Evolutionary conservation across 306 rosid genomes (phyloP).

Genomic region (Vigna reflexopilosa): DNA sequence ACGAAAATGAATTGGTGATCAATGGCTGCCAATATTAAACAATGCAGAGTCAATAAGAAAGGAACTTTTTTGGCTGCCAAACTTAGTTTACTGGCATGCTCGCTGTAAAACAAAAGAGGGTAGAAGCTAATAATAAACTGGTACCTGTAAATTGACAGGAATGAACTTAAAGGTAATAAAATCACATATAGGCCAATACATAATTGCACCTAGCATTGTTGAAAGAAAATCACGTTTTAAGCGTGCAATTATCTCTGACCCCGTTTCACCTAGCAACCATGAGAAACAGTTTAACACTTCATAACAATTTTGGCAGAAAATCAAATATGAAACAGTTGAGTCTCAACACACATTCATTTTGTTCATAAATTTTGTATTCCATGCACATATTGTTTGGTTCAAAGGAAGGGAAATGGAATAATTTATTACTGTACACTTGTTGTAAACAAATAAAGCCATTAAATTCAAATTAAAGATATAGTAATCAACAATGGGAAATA

Average conservation of each 20-base stretch:
- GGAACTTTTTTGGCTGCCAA: constrained; percentile 1
- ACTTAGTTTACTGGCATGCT: constrained; percentile 21
- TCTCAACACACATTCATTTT: neutral
- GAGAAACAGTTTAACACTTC: constrained; percentile 18
- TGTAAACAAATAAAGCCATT: neutral
- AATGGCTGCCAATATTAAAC: constrained; percentile 70
- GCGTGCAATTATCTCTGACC: constrained; percentile 68
- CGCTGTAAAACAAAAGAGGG: constrained; percentile 10
- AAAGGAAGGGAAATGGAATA: neutral
- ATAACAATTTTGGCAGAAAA: neutral
- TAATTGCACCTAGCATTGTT: constrained; percentile 71
- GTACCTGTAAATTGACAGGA: constrained; percentile 95
- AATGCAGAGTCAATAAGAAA: constrained; percentile 36
- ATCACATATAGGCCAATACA: constrained; percentile 95
- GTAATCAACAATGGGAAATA: neutral
- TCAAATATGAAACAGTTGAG: neutral
- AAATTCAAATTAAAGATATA: neutral
- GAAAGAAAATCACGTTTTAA: constrained; percentile 83
- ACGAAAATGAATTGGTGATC: constrained; percentile 93
- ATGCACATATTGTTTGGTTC: neutral
- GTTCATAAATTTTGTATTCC: neutral
- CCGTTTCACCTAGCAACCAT: constrained; percentile 75
- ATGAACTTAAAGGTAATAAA: constrained; percentile 84
- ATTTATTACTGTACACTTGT: neutral
- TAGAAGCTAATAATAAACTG: constrained; percentile 25